Percentiles rank a stretch among this genome's conserved stretches.
Conservation (phyloP, 768 basidiomycete species). For the Sporobolomyces roseus region DNA sequence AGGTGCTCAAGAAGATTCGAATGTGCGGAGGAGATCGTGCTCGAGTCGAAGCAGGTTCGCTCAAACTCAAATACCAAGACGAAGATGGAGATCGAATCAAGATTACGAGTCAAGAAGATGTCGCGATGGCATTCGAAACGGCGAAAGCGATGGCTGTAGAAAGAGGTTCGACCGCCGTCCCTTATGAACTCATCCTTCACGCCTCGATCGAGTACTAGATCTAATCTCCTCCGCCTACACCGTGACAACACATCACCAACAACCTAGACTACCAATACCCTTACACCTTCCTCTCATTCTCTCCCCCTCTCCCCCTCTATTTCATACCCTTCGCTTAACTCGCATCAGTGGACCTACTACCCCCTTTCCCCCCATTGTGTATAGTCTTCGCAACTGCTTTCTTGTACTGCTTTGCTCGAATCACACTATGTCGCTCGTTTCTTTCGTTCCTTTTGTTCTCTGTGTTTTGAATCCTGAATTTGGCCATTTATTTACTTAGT, state of each 20-base stretch:
- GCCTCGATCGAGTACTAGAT: slow-evolving; percentile 19
- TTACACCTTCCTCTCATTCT: background rate
- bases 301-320: background rate
- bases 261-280: background rate
- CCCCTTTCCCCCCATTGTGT: background rate
- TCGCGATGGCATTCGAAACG: slow-evolving; percentile 83
- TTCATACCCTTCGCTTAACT: background rate
- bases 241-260: background rate
- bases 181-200: slow-evolving; percentile 23
- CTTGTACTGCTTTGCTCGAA: no score
- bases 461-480: no score
- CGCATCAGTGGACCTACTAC: background rate
- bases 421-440: background rate
- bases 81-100: slow-evolving; percentile 89
- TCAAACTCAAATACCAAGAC: slow-evolving; percentile 69
- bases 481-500: no score
- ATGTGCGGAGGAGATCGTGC: slow-evolving; percentile 78
- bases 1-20: slow-evolving; percentile 86
- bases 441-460: background rate
- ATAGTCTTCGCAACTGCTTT: no score
- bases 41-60: slow-evolving; percentile 52
- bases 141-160: slow-evolving; percentile 13
- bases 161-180: background rate
- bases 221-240: background rate
- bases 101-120: slow-evolving; percentile 83